Evolutionary conservation across 1,284 basidiomycete species (phyloP), one percentile per base, ranked within the genome.

Genomic region (Apiotrichum akiyoshidainum): DNA sequence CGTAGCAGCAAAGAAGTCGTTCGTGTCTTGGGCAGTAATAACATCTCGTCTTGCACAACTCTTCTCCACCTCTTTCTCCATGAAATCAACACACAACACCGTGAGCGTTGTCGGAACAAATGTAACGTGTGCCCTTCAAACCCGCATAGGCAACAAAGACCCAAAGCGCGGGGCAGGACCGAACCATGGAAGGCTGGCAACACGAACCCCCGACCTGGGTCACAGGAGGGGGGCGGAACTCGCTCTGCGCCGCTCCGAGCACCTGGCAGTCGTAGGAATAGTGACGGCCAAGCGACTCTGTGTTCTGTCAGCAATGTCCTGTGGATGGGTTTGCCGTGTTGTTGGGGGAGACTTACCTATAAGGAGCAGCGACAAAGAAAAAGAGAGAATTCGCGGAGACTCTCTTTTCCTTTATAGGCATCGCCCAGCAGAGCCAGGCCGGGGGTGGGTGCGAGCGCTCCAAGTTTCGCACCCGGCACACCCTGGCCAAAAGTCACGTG

Each of bases 251-350:
- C 39, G 58, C 63, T 69, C 69, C 69, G 69, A 71, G 69, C 69
- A 71, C 69, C 69, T 71, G 64, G 62, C 57, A 46, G 64, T 61
- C 65, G 68, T 68, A 56, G 60, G 61, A 57, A 44, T 52, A 48
- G 57, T 61, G 61, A 61, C 63, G 52, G 57, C 52, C 69, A 71
- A 71, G 69, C 69, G 69, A 71, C 69, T 71, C 69, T 70, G 65
- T 19, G 16, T 19, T 8, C 7, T 42, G 54, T 65, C 52, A 66
- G 63, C 60, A 31, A 39, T 33, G 5, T n/a, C n/a, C n/a, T 22
- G 33, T 13, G 12, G 39, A 26, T 22, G 47, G 47, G n/a, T n/a
- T 46, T 34, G 19, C 21, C n/a, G n/a, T 26, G 33, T 49, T 9
- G n/a, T n/a, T 34, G 31, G 5, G 19, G 26, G n/a, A 2, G 39